phyloP scores from a whole-genome alignment of 78 protist genomes.

The Cavenderia fasciculata region DNA sequence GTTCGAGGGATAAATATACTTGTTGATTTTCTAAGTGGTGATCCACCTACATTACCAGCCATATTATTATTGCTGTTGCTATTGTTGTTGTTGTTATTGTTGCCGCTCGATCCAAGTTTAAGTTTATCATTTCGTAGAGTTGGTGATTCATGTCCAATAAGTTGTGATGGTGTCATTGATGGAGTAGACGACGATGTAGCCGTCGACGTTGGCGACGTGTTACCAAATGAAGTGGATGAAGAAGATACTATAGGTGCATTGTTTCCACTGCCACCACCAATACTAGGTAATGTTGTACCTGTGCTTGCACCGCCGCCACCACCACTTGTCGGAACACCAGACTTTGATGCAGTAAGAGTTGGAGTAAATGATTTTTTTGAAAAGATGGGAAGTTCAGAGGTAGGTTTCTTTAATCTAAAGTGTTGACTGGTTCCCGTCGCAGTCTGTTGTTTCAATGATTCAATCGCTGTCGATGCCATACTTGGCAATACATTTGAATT shows the following conservation, averaged over 20 bases:
- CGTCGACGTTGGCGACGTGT: not conserved
- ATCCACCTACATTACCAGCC: no score
- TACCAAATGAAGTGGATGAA: not conserved
- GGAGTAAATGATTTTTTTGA: constrained; percentile 41
- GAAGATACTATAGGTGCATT: no score
- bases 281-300: not conserved
- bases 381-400: constrained; percentile 47
- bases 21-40: constrained; percentile 56
- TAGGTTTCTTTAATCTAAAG: constrained; percentile 37
- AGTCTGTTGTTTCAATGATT: no score
- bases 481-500: constrained; percentile 3
- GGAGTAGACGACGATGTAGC: not conserved
- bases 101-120: not conserved
- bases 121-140: constrained; percentile 32
- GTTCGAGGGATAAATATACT: constrained; percentile 42
- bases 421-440: no score
- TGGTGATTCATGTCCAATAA: constrained; percentile 12
- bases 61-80: no score
- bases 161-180: not conserved
- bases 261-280: not conserved
- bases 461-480: not conserved
- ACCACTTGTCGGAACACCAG: not conserved
- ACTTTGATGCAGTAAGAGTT: constrained; percentile 49
- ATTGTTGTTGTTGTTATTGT: constrained; percentile 6
- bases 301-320: not conserved